Conservation (phyloP, 164 flowering plant genomes). For the Annona cherimola region DNA sequence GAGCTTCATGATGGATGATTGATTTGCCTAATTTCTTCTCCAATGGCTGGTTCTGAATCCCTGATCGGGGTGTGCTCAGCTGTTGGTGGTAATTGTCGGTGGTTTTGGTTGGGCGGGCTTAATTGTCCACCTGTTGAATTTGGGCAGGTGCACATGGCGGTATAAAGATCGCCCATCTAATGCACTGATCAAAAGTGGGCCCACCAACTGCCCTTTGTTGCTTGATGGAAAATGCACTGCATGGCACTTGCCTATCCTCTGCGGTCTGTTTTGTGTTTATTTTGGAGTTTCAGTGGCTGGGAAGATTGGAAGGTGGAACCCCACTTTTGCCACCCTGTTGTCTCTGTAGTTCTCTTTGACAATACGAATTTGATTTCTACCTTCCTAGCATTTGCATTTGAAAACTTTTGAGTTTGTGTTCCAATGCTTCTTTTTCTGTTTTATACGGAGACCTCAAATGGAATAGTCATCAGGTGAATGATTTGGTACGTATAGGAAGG, state of each 20-base stretch:
- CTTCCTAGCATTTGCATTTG: not conserved
- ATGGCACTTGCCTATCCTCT: not conserved
- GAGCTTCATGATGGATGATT: not conserved
- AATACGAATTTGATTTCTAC: no score
- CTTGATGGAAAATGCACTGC: not conserved
- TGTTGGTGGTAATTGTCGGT: not conserved
- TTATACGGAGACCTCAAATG: not conserved
- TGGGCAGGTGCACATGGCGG: not conserved
- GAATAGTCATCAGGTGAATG: not conserved
- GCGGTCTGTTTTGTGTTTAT: not conserved
- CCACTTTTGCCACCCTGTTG: not conserved
- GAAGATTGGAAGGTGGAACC: not conserved
- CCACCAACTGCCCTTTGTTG: not conserved
- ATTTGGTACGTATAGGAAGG: not conserved
- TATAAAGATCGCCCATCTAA: not conserved
- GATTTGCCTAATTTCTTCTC: not conserved
- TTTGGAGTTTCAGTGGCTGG: not conserved
- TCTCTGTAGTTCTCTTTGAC: not conserved
- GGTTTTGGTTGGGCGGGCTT: not conserved
- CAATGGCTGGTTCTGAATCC: not conserved
- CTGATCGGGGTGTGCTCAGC: not conserved
- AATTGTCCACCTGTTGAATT: not conserved
- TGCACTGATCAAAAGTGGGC: not conserved
- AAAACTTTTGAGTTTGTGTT: not conserved
- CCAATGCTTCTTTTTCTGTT: not conserved